Base-by-base conservation (phyloP, 1,284 basidiomycete genomes). In the Sanguinoderma infundibulare region DNA sequence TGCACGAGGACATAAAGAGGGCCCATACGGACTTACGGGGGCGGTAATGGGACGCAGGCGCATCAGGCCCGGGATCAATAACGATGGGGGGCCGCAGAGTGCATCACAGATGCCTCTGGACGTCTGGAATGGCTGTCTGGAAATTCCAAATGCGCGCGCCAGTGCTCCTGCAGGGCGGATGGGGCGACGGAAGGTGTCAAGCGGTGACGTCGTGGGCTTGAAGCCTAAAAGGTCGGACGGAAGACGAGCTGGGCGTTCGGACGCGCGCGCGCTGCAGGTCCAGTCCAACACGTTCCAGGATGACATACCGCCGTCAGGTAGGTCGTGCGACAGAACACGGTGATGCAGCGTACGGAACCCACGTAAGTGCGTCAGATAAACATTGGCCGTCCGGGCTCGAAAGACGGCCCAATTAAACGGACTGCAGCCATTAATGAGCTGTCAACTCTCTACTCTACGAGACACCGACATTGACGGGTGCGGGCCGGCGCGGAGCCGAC, bases 161-260 rank as follows among this genome's bases (percentile, higher is more conserved):
- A n/a, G n/a, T n/a, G n/a, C 14, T 14, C 34, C 14, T 35, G 46
- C 17, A 49, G 28, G 46, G 46, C 30, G 46, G 15, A 24, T 26
- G 15, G 24, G 28, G 46, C 15, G 46, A 49, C 8, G 28, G 24
- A 32, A 30, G 26, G 53, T 15, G 38, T 46, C 28, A 46, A 42
- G 24, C 10, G 34, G 53, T 55, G 46, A 49, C 46, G 56, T 44
- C 35, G 56, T 38, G 40, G 51, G 7, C 35, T 44, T 28, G 35
- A 59, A 59, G 51, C 57, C 57, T 59, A 59, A 59, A 59, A 42
- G 22, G 34, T 53, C 57, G 57, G 57, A 59, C 51, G 47, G 36
- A 52, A 46, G 35, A 34, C 50, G 10, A 22, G 15, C 8, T 28
- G 17, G 17, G 30, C 46, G 46, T 17, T 9, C 8, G 9, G 0